phyloP scores from a whole-genome alignment of 1,284 basidiomycete species.

The Spongispora temasekensis region DNA sequence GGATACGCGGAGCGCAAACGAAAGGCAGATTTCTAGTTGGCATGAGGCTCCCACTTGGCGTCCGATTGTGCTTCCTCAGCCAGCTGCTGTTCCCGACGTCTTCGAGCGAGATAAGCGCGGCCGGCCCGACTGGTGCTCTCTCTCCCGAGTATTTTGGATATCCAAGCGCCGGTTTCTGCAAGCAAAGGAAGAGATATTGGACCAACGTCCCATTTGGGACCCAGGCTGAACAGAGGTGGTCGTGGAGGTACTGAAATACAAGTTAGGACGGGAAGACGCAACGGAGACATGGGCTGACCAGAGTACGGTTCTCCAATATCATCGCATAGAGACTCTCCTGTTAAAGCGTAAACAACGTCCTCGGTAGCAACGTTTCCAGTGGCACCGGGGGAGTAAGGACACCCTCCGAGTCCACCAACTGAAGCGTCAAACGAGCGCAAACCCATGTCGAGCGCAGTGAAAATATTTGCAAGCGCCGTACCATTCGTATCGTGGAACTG shows the following conservation, averaged over 20 bases:
- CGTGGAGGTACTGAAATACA: constrained; percentile 8
- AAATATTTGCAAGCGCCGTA: constrained; percentile 73
- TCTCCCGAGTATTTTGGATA: constrained; percentile 66
- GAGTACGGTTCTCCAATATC: constrained; percentile 22
- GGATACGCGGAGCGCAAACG: not conserved
- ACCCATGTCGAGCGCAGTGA: constrained; percentile 63
- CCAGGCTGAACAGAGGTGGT: not conserved
- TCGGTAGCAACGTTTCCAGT: constrained; percentile 94
- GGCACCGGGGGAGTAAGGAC: constrained; percentile 94
- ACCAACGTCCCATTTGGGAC: constrained; percentile 60
- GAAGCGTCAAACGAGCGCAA: constrained; percentile 74
- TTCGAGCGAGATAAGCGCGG: constrained; percentile 67
- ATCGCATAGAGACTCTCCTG: constrained; percentile 39
- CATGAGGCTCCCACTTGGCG: constrained; percentile 10
- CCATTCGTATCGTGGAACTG: constrained; percentile 94
- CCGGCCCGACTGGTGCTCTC: constrained; percentile 82
- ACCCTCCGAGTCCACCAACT: constrained; percentile 89
- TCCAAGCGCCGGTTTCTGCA: constrained; percentile 81
- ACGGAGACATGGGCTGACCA: constrained; percentile 13
- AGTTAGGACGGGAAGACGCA: not conserved
- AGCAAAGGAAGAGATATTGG: constrained; percentile 65
- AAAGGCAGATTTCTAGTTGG: not conserved
- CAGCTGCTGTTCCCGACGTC: constrained; percentile 37
- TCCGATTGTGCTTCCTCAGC: constrained; percentile 22
- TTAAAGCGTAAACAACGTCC: constrained; percentile 85